These are phyloP conservation scores for Fusarium anthophilum DNA, from an alignment of 2,329 filamentous ascomycete species.

Conservation along the genomic window DNA sequence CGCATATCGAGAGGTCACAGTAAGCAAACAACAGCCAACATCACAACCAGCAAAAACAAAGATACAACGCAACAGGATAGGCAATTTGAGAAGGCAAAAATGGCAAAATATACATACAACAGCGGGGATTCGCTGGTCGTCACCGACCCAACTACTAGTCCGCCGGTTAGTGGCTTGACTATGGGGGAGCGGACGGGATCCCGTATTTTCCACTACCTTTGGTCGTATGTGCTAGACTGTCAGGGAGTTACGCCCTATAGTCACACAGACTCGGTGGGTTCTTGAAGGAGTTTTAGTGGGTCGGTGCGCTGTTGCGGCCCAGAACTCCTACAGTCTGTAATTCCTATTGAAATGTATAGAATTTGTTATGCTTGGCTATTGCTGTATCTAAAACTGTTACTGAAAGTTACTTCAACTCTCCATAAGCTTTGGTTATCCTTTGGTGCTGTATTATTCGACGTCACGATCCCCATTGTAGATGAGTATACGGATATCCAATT, in stretches of 20 bases:
- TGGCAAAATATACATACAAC: not conserved
- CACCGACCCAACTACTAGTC: not conserved
- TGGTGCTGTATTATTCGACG: no score
- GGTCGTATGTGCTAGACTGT: not conserved
- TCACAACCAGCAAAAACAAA: not conserved
- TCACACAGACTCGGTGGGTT: fast-evolving
- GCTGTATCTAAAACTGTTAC: not conserved
- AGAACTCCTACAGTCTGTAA: no score
- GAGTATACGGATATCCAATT: no score
- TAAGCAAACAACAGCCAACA: no score
- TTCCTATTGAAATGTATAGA: no score
- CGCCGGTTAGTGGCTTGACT: not conserved
- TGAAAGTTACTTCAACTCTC: no score
- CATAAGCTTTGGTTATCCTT: no score
- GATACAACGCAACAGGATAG: fast-evolving
- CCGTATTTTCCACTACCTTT: conserved; percentile 1
- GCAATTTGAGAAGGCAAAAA: not conserved
- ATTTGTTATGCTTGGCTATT: not conserved
- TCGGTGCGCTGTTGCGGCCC: no score
- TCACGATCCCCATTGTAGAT: no score
- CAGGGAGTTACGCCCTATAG: not conserved
- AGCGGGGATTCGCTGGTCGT: not conserved
- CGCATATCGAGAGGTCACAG: not conserved
- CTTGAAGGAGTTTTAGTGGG: fast-evolving
- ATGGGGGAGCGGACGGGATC: not conserved